Conservation (phyloP, 805 yeast genomes). For the Allodekkera sacchari region DNA sequence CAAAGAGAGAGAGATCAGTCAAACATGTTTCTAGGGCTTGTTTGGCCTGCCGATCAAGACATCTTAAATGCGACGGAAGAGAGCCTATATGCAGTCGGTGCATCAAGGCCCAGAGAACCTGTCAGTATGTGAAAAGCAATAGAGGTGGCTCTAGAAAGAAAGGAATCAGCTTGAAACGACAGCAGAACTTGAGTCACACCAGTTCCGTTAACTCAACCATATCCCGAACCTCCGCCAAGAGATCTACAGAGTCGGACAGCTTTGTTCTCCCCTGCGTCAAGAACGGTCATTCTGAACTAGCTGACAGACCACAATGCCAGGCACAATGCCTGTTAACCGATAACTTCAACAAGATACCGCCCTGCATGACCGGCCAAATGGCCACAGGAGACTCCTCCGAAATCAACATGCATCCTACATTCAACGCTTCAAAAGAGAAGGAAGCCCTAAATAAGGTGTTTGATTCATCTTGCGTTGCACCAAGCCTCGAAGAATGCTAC, state of each 20-base stretch:
- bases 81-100: conserved; percentile 40
- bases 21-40: conserved; percentile 43
- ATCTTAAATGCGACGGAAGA: conserved; percentile 42
- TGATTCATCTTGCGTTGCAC: conserved; percentile 11
- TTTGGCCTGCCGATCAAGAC: conserved; percentile 42
- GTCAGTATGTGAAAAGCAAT: conserved; percentile 42
- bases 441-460: conserved; percentile 18
- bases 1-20: not conserved
- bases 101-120: conserved; percentile 23
- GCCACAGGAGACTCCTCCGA: not conserved
- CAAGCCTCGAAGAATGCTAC: conserved; percentile 17
- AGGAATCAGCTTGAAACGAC: conserved; percentile 30
- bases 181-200: conserved; percentile 1
- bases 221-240: conserved; percentile 2
- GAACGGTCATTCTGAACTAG: conserved; percentile 14
- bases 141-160: conserved; percentile 47
- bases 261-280: conserved; percentile 24
- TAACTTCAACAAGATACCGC: conserved; percentile 19
- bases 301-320: conserved; percentile 14
- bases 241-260: conserved; percentile 7
- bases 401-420: conserved; percentile 23
- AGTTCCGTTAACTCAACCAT: conserved; percentile 1
- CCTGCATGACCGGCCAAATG: conserved; percentile 16
- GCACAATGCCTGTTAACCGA: conserved; percentile 21
- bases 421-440: conserved; percentile 22